Percentiles rank a stretch among this genome's conserved stretches.
Conservation (phyloP, 2,329 filamentous ascomycete genomes). For the Cladophialophora chaetospira region DNA sequence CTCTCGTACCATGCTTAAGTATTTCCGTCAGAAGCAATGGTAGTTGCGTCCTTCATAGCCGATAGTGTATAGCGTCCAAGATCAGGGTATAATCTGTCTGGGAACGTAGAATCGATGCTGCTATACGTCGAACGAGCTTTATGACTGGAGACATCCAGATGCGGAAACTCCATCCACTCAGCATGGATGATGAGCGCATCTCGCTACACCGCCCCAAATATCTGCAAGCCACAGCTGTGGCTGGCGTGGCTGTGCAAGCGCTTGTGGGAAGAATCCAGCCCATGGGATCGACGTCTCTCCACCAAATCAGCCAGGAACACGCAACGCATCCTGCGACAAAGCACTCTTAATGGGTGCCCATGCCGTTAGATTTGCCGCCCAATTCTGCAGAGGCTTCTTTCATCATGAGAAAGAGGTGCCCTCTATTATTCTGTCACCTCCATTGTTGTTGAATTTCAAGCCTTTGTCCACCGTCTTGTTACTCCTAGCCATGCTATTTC, state of each 20-base stretch:
- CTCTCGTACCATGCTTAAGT: no score
- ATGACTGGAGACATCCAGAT: neutral
- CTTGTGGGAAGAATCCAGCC: conserved; percentile 2
- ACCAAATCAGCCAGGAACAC: conserved; percentile 27
- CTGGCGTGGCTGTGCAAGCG: conserved; percentile 15
- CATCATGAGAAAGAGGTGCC: conserved; percentile 10
- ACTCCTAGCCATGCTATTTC: conserved; percentile 29
- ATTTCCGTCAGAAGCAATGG: no score
- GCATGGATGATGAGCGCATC: neutral
- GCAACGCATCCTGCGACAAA: conserved; percentile 22
- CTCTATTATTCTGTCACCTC: conserved; percentile 7
- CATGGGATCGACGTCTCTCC: neutral
- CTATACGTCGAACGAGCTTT: no score
- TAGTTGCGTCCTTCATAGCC: no score
- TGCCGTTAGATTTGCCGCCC: conserved; percentile 25
- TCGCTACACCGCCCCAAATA: neutral
- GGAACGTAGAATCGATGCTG: no score
- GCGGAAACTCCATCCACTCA: neutral
- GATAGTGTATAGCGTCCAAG: no score
- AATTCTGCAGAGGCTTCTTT: conserved; percentile 9
- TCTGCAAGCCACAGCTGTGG: conserved; percentile 4
- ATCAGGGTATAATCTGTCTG: no score
- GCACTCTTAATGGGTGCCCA: conserved; percentile 26
- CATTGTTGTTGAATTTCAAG: neutral
- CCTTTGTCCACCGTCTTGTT: conserved; percentile 26